phyloP scores from a whole-genome alignment of 805 yeast species.

The Pichia nanzhaoensis region DNA sequence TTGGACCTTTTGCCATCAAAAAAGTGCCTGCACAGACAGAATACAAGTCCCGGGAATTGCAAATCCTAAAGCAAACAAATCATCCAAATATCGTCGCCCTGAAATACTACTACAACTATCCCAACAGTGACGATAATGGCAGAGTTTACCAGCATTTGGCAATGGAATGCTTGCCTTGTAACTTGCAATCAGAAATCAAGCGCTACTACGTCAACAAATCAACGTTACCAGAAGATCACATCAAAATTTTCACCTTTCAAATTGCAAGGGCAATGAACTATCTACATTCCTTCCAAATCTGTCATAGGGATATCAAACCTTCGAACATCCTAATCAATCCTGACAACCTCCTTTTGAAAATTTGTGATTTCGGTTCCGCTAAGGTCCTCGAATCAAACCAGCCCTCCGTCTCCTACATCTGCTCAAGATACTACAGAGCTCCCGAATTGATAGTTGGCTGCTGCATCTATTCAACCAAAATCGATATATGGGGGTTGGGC shows the following conservation, averaged over 20 bases:
- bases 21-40: conserved; percentile 85
- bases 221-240: conserved; percentile 63
- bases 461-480: conserved; percentile 78
- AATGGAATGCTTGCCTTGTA: conserved; percentile 83
- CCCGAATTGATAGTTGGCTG: conserved; percentile 95
- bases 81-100: conserved; percentile 76
- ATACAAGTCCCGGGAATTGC: conserved; percentile 75
- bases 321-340: conserved; percentile 77
- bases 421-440: conserved; percentile 92
- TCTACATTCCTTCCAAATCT: conserved; percentile 70
- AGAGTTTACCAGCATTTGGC: conserved; percentile 73
- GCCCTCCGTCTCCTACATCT: conserved; percentile 91
- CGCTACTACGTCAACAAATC: conserved; percentile 55
- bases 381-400: conserved; percentile 70
- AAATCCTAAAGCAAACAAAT: conserved; percentile 62
- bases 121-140: conserved; percentile 49
- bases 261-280: conserved; percentile 79
- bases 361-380: conserved; percentile 84
- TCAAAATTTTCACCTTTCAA: conserved; percentile 73
- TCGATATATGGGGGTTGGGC: conserved; percentile 97
- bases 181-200: conserved; percentile 68
- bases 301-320: conserved; percentile 83
- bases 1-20: conserved; percentile 80
- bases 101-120: conserved; percentile 64
- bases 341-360: conserved; percentile 53